Evolutionary conservation across 495 filamentous ascomycete species (phyloP).

Genomic region (Pseudoneurospora amorphoporcata): DNA sequence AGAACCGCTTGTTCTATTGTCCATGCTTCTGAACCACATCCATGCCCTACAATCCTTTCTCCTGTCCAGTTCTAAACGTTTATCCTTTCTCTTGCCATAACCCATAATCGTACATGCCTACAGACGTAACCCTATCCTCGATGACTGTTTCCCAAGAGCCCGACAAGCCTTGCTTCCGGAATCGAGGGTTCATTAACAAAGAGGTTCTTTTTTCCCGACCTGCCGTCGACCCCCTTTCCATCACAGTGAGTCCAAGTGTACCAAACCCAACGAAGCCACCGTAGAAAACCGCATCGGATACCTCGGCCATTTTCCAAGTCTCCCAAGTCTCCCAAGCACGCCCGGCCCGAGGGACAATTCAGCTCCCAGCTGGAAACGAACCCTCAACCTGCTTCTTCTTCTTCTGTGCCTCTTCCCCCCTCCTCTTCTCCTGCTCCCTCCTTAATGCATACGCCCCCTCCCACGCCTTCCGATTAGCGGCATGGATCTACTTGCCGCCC

Average conservation of each 20-base stretch:
- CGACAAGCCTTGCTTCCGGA: too few relatives aligned
- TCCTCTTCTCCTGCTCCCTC: not conserved
- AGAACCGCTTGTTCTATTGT: not conserved
- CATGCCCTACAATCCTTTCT: not conserved
- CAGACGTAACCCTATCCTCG: not conserved
- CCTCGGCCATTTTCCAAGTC: not conserved
- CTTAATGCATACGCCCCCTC: not conserved
- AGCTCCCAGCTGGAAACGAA: not conserved
- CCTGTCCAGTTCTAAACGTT: not conserved
- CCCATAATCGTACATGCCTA: not conserved
- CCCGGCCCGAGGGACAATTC: not conserved
- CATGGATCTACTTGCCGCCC: not conserved
- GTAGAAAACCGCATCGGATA: not conserved
- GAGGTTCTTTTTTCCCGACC: too few relatives aligned
- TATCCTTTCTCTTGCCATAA: not conserved
- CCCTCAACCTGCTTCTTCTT: not conserved
- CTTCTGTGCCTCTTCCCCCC: not conserved
- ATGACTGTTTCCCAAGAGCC: not conserved
- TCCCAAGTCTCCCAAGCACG: not conserved
- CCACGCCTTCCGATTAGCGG: not conserved
- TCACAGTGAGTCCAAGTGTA: not conserved
- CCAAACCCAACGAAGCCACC: not conserved
- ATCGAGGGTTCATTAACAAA: too few relatives aligned
- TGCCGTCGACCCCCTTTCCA: not conserved
- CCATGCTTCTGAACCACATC: not conserved